phyloP scores from a whole-genome alignment of 148 eudicot genomes.

The Tetragonia tetragonoides region DNA sequence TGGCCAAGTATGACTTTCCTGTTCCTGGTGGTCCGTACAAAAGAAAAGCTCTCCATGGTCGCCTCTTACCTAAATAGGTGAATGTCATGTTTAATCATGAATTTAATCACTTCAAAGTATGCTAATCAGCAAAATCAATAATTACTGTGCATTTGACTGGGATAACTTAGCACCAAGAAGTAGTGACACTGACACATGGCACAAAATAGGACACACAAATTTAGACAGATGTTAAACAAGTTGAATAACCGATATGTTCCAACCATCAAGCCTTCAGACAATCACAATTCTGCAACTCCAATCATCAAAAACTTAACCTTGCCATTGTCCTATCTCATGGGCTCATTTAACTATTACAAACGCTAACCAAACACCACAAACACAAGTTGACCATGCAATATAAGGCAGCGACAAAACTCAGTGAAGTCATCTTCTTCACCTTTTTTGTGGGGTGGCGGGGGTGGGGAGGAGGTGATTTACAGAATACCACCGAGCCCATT shows the following conservation, averaged over 20 bases:
- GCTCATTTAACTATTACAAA: background rate
- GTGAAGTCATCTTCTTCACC: background rate
- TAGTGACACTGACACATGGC: background rate
- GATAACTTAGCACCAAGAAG: no score
- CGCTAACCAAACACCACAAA: background rate
- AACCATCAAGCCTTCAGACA: conserved; percentile 1
- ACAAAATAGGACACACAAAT: background rate
- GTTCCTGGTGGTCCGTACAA: conserved; percentile 99
- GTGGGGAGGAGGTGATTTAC: background rate
- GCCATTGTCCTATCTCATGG: background rate
- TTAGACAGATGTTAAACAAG: no score
- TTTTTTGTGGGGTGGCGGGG: no score
- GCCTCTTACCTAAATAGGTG: conserved; percentile 65
- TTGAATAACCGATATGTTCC: background rate
- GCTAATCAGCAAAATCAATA: background rate
- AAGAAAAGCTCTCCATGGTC: conserved; percentile 99
- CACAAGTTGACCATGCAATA: background rate
- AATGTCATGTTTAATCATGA: conserved; percentile 12
- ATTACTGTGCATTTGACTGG: no score
- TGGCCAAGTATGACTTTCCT: conserved; percentile 95
- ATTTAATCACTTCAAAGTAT: background rate
- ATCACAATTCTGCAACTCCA: background rate
- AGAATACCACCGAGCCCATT: background rate
- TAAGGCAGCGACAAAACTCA: background rate
- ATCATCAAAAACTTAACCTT: background rate